A percentile compares a stretch with the other conserved stretches of the same genome.
Conservation (phyloP, 2,329 filamentous ascomycete genomes). For the Trichoderma endophyticum region DNA sequence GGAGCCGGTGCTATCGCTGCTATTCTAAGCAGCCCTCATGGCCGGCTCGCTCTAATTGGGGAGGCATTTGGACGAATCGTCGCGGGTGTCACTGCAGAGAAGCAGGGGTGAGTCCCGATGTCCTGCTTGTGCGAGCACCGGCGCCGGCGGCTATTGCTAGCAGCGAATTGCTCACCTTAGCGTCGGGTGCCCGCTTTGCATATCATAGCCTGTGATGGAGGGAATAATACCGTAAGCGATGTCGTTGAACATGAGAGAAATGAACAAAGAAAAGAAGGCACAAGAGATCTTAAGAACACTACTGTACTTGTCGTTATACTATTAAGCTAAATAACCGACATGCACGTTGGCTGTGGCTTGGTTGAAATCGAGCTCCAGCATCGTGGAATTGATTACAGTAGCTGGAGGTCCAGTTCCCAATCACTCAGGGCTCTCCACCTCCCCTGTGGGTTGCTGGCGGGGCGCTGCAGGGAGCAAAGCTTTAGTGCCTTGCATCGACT, state of each 20-base stretch:
- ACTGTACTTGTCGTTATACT: neutral
- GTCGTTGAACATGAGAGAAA: neutral
- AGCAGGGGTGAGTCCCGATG: slow-evolving; percentile 6
- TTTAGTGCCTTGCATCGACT: slow-evolving; percentile 10
- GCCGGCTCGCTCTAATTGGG: slow-evolving; percentile 4
- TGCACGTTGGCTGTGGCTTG: neutral
- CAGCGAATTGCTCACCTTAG: neutral
- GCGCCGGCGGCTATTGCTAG: slow-evolving; percentile 7
- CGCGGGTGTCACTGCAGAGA: neutral
- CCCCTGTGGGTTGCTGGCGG: neutral
- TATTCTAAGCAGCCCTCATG: neutral
- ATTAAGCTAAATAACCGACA: neutral
- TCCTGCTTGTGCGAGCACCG: neutral
- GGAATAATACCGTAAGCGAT: neutral
- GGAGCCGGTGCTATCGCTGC: neutral
- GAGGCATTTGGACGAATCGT: slow-evolving; percentile 4
- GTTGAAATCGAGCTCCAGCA: neutral
- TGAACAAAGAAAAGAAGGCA: neutral
- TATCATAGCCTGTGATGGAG: neutral
- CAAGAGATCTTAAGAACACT: neutral
- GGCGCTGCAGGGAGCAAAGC: slow-evolving; percentile 8
- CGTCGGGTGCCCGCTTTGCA: neutral
- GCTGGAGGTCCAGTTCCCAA: neutral
- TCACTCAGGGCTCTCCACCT: neutral
- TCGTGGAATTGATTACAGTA: neutral